Percentiles rank a stretch among this genome's conserved stretches.
Evolutionary conservation across 2,329 filamentous ascomycete species (phyloP).

Genomic region (Amphichorda felina): DNA sequence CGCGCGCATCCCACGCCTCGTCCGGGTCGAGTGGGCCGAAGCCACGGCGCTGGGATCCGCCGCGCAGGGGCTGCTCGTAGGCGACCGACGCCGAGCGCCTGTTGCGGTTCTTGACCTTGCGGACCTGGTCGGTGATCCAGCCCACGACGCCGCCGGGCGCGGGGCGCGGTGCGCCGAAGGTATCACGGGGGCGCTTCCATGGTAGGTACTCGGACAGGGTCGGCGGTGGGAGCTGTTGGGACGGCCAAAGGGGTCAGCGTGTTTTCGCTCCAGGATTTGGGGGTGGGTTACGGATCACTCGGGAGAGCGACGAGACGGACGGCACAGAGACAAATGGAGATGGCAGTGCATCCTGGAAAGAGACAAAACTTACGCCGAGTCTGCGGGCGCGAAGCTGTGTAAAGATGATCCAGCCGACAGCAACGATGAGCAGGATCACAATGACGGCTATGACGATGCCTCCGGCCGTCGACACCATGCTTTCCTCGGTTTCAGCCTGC

Average conservation of each 20-base stretch:
- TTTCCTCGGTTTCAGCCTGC: no score
- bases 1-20: conserved; percentile 74
- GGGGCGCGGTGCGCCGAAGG: conserved; percentile 39
- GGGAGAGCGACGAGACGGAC: background rate
- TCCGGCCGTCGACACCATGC: conserved; percentile 47
- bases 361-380: conserved; percentile 49
- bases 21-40: conserved; percentile 67
- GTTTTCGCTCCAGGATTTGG: no score
- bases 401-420: conserved; percentile 56
- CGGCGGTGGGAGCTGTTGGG: conserved; percentile 53
- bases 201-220: conserved; percentile 58
- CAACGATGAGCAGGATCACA: conserved; percentile 44
- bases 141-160: conserved; percentile 52
- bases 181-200: conserved; percentile 37
- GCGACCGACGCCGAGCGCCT: conserved; percentile 56
- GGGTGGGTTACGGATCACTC: no score
- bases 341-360: background rate
- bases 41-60: conserved; percentile 34
- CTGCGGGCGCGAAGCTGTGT: conserved; percentile 61
- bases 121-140: conserved; percentile 60
- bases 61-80: conserved; percentile 50
- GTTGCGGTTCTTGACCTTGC: conserved; percentile 52
- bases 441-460: conserved; percentile 64
- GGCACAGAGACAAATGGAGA: background rate
- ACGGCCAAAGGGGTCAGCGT: no score